These are phyloP conservation scores for Nematodospora anomalae DNA, from an alignment of 1,139 yeast species.

Conservation along the genomic window DNA sequence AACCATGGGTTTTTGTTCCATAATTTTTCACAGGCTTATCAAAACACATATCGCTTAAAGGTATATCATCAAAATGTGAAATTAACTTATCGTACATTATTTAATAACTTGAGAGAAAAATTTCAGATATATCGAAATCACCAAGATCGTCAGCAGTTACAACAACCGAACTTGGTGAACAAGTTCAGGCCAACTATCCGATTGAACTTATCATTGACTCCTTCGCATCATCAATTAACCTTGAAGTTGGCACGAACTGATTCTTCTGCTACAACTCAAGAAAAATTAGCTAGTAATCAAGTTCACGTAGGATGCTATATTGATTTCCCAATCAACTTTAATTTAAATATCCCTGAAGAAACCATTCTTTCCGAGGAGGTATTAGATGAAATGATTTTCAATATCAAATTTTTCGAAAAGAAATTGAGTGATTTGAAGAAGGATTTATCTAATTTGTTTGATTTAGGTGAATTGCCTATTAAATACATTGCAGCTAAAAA, in stretches of 20 bases:
- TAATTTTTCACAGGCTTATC: slow-evolving; percentile 27
- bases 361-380: slow-evolving; percentile 51
- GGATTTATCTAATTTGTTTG: slow-evolving; percentile 41
- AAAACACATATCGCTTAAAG: slow-evolving; percentile 21
- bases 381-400: slow-evolving; percentile 38
- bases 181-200: slow-evolving; percentile 15
- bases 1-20: slow-evolving; percentile 20
- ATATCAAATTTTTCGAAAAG: slow-evolving; percentile 31
- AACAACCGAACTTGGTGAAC: slow-evolving; percentile 1
- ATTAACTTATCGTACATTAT: slow-evolving; percentile 22
- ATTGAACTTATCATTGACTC: slow-evolving; percentile 33
- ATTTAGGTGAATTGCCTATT: slow-evolving; percentile 53
- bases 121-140: slow-evolving; percentile 11
- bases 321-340: slow-evolving; percentile 48
- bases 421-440: slow-evolving; percentile 35
- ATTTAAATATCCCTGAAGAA: slow-evolving; percentile 46
- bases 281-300: slow-evolving; percentile 16
- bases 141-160: too few species aligned
- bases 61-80: slow-evolving; percentile 22
- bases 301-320: slow-evolving; percentile 46
- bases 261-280: slow-evolving; percentile 25
- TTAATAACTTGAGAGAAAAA: slow-evolving; percentile 15
- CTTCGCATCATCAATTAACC: slow-evolving; percentile 37
- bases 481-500: slow-evolving; percentile 33
- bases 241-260: slow-evolving; percentile 37